A percentile compares a stretch with the other conserved stretches of the same genome.
These are phyloP conservation scores for Plasmodium cynomolgi DNA, from an alignment of 169 alveolate species.

Conservation along the genomic window DNA sequence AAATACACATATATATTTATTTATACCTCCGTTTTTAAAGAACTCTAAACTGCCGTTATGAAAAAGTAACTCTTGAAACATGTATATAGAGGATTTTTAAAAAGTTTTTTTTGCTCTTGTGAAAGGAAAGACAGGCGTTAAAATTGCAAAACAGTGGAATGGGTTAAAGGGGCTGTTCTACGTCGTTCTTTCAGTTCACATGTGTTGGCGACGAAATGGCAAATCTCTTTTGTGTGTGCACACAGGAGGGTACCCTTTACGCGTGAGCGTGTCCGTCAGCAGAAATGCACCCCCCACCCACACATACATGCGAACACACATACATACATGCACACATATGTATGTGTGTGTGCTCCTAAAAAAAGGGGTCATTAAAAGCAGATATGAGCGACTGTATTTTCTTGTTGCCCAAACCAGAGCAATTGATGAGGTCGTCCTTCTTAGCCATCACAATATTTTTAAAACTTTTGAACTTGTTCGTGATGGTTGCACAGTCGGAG, in stretches of 20 bases:
- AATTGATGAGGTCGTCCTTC: slow-evolving; percentile 49
- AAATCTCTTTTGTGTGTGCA: background rate
- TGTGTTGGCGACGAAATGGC: background rate
- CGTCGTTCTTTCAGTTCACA: background rate
- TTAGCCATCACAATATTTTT: slow-evolving; percentile 43
- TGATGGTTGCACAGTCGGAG: slow-evolving; percentile 40
- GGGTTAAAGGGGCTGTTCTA: background rate
- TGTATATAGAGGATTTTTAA: background rate
- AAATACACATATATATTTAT: no score
- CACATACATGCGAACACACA: background rate
- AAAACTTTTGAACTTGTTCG: slow-evolving; percentile 50
- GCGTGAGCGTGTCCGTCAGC: background rate
- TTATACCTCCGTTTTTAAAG: background rate
- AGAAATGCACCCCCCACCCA: background rate
- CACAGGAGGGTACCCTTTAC: background rate
- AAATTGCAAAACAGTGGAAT: background rate
- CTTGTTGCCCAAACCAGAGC: slow-evolving; percentile 61
- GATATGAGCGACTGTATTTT: slow-evolving; percentile 47
- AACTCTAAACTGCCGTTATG: background rate
- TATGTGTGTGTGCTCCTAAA: background rate
- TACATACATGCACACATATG: background rate
- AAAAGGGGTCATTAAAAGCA: slow-evolving; percentile 61
- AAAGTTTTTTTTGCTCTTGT: background rate
- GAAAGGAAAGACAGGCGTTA: background rate
- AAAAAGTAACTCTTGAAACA: background rate